phyloP scores from a whole-genome alignment of 2,329 filamentous ascomycete species.

The Thermochaetoides dissita region DNA sequence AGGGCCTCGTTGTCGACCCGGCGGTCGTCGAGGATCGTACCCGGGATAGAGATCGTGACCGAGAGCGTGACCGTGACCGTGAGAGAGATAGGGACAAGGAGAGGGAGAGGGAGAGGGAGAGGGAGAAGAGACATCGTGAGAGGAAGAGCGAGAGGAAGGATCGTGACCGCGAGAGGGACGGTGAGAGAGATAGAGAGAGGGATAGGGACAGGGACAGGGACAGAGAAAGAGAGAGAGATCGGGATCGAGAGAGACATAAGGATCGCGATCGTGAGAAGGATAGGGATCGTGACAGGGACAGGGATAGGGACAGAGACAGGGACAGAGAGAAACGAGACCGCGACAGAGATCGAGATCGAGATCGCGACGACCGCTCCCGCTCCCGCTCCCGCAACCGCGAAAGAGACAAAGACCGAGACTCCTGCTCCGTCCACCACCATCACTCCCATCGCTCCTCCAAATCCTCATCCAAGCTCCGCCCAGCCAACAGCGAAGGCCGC shows the following conservation, averaged over 20 bases:
- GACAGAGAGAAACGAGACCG: constrained; percentile 14
- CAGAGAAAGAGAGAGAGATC: constrained; percentile 19
- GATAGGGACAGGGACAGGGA: constrained; percentile 18
- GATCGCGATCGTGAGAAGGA: constrained; percentile 14
- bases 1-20: constrained; percentile 22
- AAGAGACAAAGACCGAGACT: constrained; percentile 18
- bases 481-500: constrained; percentile 26
- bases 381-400: constrained; percentile 17
- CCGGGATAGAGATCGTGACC: too few relatives aligned
- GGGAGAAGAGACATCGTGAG: constrained; percentile 22
- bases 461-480: constrained; percentile 26
- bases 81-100: too few relatives aligned
- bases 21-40: too few relatives aligned
- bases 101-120: constrained; percentile 4
- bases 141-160: constrained; percentile 15
- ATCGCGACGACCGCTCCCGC: constrained; percentile 17
- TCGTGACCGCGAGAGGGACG: constrained; percentile 13
- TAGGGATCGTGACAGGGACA: constrained; percentile 17
- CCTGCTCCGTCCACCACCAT: constrained; percentile 15
- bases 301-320: constrained; percentile 18
- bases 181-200: constrained; percentile 13
- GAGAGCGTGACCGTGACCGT: too few relatives aligned
- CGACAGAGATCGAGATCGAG: constrained; percentile 14
- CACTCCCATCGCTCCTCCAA: constrained; percentile 26
- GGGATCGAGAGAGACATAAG: constrained; percentile 13